Base-by-base conservation (phyloP, 768 basidiomycete species). In the Boletus sp. region DNA sequence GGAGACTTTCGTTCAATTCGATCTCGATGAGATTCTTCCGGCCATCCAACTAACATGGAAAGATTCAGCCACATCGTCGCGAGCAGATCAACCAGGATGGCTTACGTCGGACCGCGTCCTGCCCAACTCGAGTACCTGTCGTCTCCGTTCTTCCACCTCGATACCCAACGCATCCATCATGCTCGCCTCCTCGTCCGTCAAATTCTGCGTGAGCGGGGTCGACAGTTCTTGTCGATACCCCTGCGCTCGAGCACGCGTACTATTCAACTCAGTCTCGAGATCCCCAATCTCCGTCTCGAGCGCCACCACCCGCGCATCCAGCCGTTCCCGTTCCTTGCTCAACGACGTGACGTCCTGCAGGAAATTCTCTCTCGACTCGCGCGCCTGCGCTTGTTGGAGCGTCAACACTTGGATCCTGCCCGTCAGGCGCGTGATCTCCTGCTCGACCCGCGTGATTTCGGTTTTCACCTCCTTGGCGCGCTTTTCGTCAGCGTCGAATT, bases 1-100 rank as follows among this genome's bases (percentile, higher is more conserved):
- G 81, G 14, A 98, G 78, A 63, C 87, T 87, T 71, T 99, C 97
- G 60, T 90, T 92, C 47, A 98, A 79, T 70, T 98, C 96, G 52
- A 97, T 95, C 68, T 97, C 94, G 30, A 97, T 73, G 5, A 87
- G 73, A 66, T 89, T 91, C 75, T 92, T 94, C 60, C 79, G 80
- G 12, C 84, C 81, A 40, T 90, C 86, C 60, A 93, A 72, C 68
- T 71, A 8, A 52, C 49, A 39, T 24, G 36, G 29, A 55, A 44
- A 15, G 1, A 7, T 12, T 61, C 20, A 55, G 51, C 4, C 30
- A 32, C 24, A n/a, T 29, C 52, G 20, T 17, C 35, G 28, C 15
- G 36, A 32, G 10, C 9, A 17, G 49, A 47, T 46, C 50, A 24
- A 11, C 50, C 2, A 2, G 15, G 24, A 37, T 20, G 12, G 68